A percentile compares a stretch with the other conserved stretches of the same genome.
phyloP scores from a whole-genome alignment of 306 rosid genomes.

The Alnus glutinosa region DNA sequence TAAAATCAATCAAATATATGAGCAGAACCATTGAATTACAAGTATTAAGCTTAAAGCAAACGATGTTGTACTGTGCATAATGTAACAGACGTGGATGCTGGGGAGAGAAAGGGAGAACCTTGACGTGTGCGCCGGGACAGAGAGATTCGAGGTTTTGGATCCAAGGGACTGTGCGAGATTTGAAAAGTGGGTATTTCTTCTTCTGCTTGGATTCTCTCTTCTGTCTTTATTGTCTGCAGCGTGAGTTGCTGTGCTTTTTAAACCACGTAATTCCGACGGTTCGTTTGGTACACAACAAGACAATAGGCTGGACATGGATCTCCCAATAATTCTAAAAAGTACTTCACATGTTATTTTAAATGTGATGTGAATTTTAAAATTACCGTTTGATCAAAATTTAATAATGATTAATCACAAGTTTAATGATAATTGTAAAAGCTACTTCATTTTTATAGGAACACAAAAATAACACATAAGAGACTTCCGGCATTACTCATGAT shows the following conservation, averaged over 20 bases:
- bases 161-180: conserved; percentile 10
- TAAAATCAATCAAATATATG: not conserved
- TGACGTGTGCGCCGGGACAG: conserved; percentile 24
- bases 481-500: too few relatives aligned
- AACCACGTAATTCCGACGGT: not conserved
- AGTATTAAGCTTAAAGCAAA: not conserved
- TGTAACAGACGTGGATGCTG: not conserved
- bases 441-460: too few relatives aligned
- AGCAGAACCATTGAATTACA: not conserved
- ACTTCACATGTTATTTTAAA: too few relatives aligned
- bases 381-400: too few relatives aligned
- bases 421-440: too few relatives aligned
- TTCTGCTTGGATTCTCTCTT: not conserved
- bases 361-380: too few relatives aligned
- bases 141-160: conserved; percentile 10
- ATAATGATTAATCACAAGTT: too few relatives aligned
- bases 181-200: not conserved
- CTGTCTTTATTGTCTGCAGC: not conserved
- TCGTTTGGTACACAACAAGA: not conserved
- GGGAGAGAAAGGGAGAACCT: conserved; percentile 16
- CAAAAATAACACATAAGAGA: too few relatives aligned
- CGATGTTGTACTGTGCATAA: not conserved
- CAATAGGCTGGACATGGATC: too few relatives aligned
- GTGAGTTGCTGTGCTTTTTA: not conserved
- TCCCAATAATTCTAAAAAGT: too few relatives aligned